Percentiles rank a stretch among this genome's conserved stretches.
These are phyloP conservation scores for Saposhnikovia divaricata DNA, from an alignment of 129 eudicot genomes.

Conservation along the genomic window DNA sequence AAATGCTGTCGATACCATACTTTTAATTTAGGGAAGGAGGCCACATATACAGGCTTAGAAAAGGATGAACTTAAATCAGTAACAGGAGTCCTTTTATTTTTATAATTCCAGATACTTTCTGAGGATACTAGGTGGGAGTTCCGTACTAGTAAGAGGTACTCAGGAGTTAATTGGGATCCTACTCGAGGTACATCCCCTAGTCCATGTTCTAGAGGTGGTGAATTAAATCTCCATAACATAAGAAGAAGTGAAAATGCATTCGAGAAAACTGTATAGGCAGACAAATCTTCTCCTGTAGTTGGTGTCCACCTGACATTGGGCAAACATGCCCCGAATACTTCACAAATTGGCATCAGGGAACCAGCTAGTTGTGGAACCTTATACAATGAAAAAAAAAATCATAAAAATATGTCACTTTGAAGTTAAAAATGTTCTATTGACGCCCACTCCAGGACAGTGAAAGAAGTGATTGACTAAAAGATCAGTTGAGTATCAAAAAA, in stretches of 20 bases:
- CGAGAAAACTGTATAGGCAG: constrained; percentile 18
- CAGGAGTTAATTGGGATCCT: constrained; percentile 23
- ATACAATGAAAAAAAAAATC: background rate
- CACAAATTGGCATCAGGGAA: constrained; percentile 24
- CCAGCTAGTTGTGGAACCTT: constrained; percentile 30
- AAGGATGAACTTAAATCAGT: background rate
- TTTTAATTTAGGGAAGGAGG: constrained; percentile 20
- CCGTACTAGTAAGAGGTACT: constrained; percentile 21
- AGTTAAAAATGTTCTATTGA: background rate
- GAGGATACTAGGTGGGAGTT: constrained; percentile 17
- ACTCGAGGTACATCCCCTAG: constrained; percentile 13
- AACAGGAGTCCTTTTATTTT: constrained; percentile 4
- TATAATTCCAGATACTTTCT: background rate
- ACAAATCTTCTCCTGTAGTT: constrained; percentile 7
- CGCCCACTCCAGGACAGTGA: background rate
- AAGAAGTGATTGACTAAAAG: background rate
- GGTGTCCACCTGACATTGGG: constrained; percentile 10
- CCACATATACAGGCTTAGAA: constrained; percentile 13
- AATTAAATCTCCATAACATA: constrained; percentile 21
- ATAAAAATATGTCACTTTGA: background rate
- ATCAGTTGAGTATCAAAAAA: background rate
- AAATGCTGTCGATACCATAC: constrained; percentile 24
- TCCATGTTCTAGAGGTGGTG: constrained; percentile 18
- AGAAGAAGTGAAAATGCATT: constrained; percentile 24
- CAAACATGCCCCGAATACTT: constrained; percentile 19